Conservation (phyloP, 1,284 basidiomycete genomes). For the Cutaneotrichosporon spelunceum region DNA sequence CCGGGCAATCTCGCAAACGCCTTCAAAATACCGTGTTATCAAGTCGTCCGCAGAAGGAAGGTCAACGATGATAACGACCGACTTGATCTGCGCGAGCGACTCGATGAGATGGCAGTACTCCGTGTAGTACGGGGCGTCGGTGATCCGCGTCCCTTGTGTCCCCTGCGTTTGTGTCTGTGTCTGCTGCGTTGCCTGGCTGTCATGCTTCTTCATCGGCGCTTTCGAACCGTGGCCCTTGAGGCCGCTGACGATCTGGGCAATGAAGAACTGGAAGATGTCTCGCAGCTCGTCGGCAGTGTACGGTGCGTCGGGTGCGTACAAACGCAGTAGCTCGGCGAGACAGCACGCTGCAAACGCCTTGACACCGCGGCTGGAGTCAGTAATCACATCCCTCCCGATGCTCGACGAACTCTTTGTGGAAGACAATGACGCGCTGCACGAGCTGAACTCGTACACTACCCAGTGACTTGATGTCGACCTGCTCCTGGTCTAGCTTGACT, state of each 20-base stretch:
- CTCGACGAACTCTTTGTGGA: conserved; percentile 76
- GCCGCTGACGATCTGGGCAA: conserved; percentile 71
- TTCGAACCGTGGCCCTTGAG: conserved; percentile 56
- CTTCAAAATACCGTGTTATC: conserved; percentile 75
- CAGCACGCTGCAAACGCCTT: conserved; percentile 92
- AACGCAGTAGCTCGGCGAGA: conserved; percentile 84
- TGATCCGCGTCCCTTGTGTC: conserved; percentile 47
- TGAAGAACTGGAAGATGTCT: conserved; percentile 94
- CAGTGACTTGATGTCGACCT: conserved; percentile 71
- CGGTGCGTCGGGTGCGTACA: conserved; percentile 96
- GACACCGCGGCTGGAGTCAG: conserved; percentile 60
- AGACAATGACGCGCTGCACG: conserved; percentile 70
- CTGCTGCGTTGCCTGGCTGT: conserved; percentile 12
- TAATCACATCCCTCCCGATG: background rate
- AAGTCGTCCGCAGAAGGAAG: conserved; percentile 81
- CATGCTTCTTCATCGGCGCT: conserved; percentile 28
- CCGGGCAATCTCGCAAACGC: conserved; percentile 74
- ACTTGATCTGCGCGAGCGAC: conserved; percentile 88
- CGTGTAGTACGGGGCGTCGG: conserved; percentile 63
- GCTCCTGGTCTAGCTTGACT: conserved; percentile 80
- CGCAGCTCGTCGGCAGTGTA: conserved; percentile 79
- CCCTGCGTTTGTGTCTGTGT: conserved; percentile 48
- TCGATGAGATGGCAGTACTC: conserved; percentile 92
- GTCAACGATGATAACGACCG: conserved; percentile 88
- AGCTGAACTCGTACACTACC: conserved; percentile 71